phyloP scores from a whole-genome alignment of 768 basidiomycete species.

The Phlegmacium glaucopus region DNA sequence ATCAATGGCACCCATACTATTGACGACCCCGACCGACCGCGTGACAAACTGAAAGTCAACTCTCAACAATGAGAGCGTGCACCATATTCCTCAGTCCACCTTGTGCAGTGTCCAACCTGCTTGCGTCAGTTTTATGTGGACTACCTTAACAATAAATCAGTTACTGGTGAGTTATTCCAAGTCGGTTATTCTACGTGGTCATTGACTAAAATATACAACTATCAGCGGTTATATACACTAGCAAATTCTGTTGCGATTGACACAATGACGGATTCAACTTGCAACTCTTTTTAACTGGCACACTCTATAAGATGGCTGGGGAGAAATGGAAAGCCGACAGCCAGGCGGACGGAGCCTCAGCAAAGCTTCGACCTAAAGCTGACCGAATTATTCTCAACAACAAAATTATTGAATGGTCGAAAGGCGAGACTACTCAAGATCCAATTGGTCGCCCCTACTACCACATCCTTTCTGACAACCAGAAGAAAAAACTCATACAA shows the following conservation, averaged over 20 bases:
- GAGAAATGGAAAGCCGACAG: neutral
- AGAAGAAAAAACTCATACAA: conserved; percentile 8
- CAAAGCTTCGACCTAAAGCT: conserved; percentile 8
- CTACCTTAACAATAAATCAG: conserved; percentile 11
- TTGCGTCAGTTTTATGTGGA: conserved; percentile 7
- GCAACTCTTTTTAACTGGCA: conserved; percentile 3
- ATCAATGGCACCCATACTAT: neutral
- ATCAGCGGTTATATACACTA: conserved; percentile 1
- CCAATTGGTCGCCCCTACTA: conserved; percentile 10
- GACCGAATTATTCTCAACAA: conserved; percentile 12
- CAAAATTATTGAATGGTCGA: conserved; percentile 16
- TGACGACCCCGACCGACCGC: conserved; percentile 11
- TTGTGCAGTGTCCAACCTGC: conserved; percentile 3
- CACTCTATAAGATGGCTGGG: neutral
- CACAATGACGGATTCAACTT: conserved; percentile 5
- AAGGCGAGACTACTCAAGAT: conserved; percentile 7
- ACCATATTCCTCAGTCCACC: neutral
- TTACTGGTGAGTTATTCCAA: conserved; percentile 1
- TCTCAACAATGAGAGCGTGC: conserved; percentile 7
- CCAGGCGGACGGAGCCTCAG: neutral
- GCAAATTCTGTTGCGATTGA: conserved; percentile 8
- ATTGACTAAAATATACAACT: neutral
- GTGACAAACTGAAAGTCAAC: neutral
- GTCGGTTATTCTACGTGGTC: neutral
- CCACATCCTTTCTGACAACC: conserved; percentile 15